Evolutionary conservation across 2,329 filamentous ascomycete genomes (phyloP).

Genomic region (Penicillium thymicola): DNA sequence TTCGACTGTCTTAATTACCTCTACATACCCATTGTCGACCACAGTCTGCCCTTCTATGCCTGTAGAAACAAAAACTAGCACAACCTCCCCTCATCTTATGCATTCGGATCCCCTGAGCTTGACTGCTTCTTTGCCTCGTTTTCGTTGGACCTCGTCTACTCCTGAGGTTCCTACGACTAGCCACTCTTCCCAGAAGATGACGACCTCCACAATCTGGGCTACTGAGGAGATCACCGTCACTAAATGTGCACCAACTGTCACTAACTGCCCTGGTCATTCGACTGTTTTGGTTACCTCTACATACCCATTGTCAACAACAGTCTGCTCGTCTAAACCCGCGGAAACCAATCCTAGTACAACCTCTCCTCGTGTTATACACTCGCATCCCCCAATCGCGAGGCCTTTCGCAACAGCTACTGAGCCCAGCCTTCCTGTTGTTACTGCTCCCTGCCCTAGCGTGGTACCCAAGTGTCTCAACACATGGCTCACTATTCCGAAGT

Average conservation of each 20-base stretch:
- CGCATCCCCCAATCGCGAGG: not conserved
- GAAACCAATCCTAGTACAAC: not conserved
- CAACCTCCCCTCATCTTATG: not conserved
- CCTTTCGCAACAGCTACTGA: not conserved
- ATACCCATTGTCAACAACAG: conserved; percentile 54
- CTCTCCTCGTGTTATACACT: not conserved
- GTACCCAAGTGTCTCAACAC: conserved; percentile 88
- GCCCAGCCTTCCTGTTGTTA: conserved; percentile 18
- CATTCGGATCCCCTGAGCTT: not conserved
- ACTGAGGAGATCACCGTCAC: conserved; percentile 34
- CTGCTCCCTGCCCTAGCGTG: conserved; percentile 57
- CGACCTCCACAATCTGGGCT: conserved; percentile 31
- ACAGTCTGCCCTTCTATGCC: conserved; percentile 50
- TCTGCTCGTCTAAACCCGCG: conserved; percentile 44
- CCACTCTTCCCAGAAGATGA: not conserved
- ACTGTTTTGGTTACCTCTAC: conserved; percentile 51
- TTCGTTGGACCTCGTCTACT: not conserved
- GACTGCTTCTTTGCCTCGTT: not conserved
- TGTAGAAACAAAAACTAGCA: not conserved
- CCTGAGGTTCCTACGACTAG: not conserved
- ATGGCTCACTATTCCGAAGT: conserved; percentile 69
- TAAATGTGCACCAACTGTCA: conserved; percentile 34
- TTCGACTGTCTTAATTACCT: conserved; percentile 48
- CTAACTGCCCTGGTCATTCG: conserved; percentile 51
- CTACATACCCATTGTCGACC: conserved; percentile 54